Evolutionary conservation across 208 protist genomes (phyloP).

Genomic region (Endotrypanum monterogeii): DNA sequence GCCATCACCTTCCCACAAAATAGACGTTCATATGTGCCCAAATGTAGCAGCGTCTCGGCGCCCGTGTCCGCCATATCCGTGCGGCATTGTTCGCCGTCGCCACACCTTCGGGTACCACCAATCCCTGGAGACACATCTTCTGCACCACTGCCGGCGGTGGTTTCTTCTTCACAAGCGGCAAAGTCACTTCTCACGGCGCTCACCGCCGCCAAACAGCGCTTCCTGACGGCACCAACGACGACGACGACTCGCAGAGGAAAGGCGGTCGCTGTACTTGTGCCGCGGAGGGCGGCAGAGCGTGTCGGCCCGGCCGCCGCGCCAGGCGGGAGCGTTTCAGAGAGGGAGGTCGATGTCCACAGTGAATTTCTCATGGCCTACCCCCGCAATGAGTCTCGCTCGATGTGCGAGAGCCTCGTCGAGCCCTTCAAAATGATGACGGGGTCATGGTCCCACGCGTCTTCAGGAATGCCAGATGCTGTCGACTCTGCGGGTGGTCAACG

Average conservation of each 20-base stretch:
- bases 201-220: constrained; percentile 33
- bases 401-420: neutral
- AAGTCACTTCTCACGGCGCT: constrained; percentile 35
- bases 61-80: neutral
- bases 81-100: no score
- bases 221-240: constrained; percentile 3
- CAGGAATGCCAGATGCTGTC: neutral
- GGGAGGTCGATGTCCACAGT: constrained; percentile 1
- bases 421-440: neutral
- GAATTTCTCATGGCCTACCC: constrained; percentile 8
- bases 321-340: neutral
- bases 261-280: no score
- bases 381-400: constrained; percentile 4
- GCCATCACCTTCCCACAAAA: neutral
- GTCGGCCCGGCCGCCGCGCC: neutral
- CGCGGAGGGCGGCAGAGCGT: neutral
- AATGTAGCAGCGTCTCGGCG: neutral
- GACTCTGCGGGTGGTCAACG: neutral
- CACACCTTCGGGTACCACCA: no score
- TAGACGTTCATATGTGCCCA: neutral
- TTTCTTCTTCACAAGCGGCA: neutral
- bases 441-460: neutral
- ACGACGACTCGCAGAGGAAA: neutral
- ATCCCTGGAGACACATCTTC: neutral
- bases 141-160: neutral